phyloP scores from a whole-genome alignment of 768 basidiomycete species.

The Plicaturopsis crispa region DNA sequence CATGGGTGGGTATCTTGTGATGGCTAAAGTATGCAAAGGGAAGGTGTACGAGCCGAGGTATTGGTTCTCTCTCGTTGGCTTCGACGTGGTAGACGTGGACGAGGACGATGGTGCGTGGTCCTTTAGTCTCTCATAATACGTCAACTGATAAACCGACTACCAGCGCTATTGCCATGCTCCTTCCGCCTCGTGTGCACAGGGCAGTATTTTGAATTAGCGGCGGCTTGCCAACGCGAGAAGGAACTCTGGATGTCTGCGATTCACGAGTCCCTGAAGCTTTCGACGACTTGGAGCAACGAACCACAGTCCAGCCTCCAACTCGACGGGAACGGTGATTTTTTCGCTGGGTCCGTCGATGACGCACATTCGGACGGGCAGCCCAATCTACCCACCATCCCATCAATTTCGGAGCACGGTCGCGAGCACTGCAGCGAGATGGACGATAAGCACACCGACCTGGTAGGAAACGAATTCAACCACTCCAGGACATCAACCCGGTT shows the following conservation, averaged over 20 bases:
- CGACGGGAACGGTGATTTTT: slow-evolving; percentile 33
- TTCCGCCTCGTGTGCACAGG: slow-evolving; percentile 67
- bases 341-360: slow-evolving; percentile 26
- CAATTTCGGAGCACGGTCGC: slow-evolving; percentile 39
- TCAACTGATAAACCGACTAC: too few relatives aligned
- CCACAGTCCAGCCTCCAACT: slow-evolving; percentile 56
- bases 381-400: slow-evolving; percentile 46
- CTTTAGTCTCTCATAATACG: too few relatives aligned
- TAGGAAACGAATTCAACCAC: not conserved
- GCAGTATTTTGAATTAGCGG: slow-evolving; percentile 80
- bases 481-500: slow-evolving; percentile 6
- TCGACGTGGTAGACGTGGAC: slow-evolving; percentile 61
- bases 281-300: slow-evolving; percentile 47
- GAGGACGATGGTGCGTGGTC: slow-evolving; percentile 67
- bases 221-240: slow-evolving; percentile 79
- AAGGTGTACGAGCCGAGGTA: slow-evolving; percentile 80
- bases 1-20: slow-evolving; percentile 72
- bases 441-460: not conserved
- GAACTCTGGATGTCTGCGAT: slow-evolving; percentile 78
- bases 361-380: slow-evolving; percentile 31
- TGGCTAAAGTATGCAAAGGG: slow-evolving; percentile 80
- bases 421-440: slow-evolving; percentile 22
- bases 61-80: slow-evolving; percentile 77
- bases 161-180: slow-evolving; percentile 75
- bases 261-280: slow-evolving; percentile 37